These are phyloP conservation scores for Poteriospumella lacustris DNA, from an alignment of 108 stramenopile genomes.

Conservation along the genomic window DNA sequence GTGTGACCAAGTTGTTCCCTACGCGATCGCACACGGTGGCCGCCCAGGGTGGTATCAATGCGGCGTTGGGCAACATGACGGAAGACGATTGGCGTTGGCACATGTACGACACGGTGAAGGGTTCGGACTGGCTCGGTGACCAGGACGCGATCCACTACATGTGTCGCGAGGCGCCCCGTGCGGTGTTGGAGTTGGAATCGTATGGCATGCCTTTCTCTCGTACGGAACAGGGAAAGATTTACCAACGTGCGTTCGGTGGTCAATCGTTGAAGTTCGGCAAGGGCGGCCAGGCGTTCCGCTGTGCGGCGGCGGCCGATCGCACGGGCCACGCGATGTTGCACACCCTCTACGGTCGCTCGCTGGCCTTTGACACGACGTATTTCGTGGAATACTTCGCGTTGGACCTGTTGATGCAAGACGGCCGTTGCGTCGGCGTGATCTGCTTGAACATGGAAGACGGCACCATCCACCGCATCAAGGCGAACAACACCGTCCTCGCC, in stretches of 20 bases:
- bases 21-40: constrained; percentile 98
- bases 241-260: constrained; percentile 99
- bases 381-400: constrained; percentile 98
- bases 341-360: constrained; percentile 93
- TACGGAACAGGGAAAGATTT: constrained; percentile 97
- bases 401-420: constrained; percentile 88
- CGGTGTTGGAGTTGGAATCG: constrained; percentile 91
- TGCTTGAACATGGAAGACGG: constrained; percentile 96
- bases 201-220: constrained; percentile 57
- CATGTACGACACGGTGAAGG: constrained; percentile 99
- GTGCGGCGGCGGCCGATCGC: constrained; percentile 95
- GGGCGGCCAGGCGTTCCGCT: constrained; percentile 80
- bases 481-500: constrained; percentile 95
- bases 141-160: constrained; percentile 99
- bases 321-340: constrained; percentile 99
- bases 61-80: constrained; percentile 92
- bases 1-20: constrained; percentile 98
- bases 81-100: constrained; percentile 98
- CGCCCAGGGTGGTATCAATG: constrained; percentile 99
- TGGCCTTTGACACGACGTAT: constrained; percentile 97
- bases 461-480: constrained; percentile 86
- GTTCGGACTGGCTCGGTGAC: constrained; percentile 97
- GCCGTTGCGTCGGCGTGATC: constrained; percentile 84
- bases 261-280: constrained; percentile 92
- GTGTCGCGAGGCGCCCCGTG: constrained; percentile 95